These are phyloP conservation scores for Cystofilobasidium ferigula DNA, from an alignment of 768 basidiomycete species.

Conservation along the genomic window DNA sequence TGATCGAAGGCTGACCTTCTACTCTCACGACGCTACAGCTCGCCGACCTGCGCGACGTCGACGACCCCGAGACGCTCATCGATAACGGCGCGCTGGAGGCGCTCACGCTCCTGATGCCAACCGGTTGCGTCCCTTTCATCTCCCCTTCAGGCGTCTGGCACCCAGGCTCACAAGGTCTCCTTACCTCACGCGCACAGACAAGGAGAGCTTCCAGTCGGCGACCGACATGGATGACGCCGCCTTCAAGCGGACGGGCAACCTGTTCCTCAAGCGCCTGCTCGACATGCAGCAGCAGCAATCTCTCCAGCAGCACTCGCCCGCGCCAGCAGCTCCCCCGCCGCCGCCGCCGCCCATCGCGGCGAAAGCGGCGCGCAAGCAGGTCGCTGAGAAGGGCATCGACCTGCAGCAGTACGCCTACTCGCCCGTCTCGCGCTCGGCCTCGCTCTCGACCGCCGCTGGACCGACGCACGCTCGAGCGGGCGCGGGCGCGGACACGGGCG, in stretches of 20 bases:
- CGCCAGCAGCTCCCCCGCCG: too few relatives aligned
- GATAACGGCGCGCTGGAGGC: conserved; percentile 31
- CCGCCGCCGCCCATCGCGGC: background rate
- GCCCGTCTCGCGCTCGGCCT: background rate
- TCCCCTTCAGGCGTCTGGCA: background rate
- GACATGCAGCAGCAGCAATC: background rate
- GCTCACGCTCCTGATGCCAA: conserved; percentile 33
- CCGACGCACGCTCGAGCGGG: too few relatives aligned
- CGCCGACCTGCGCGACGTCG: background rate
- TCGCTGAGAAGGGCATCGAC: too few relatives aligned
- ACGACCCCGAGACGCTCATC: conserved; percentile 12
- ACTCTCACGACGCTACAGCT: background rate
- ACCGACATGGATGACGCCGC: conserved; percentile 3
- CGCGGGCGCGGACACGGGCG: too few relatives aligned
- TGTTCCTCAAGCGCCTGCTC: background rate
- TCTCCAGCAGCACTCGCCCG: background rate
- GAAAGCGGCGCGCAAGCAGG: background rate
- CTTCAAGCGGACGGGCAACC: background rate
- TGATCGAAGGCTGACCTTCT: background rate
- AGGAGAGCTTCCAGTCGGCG: conserved; percentile 4
- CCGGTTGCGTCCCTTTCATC: conserved; percentile 24
- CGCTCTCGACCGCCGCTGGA: background rate
- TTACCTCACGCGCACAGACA: background rate
- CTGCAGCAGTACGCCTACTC: conserved; percentile 2
- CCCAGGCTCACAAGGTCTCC: background rate